phyloP scores from a whole-genome alignment of 78 protist genomes.

The Planoprotostelium fungivorum region DNA sequence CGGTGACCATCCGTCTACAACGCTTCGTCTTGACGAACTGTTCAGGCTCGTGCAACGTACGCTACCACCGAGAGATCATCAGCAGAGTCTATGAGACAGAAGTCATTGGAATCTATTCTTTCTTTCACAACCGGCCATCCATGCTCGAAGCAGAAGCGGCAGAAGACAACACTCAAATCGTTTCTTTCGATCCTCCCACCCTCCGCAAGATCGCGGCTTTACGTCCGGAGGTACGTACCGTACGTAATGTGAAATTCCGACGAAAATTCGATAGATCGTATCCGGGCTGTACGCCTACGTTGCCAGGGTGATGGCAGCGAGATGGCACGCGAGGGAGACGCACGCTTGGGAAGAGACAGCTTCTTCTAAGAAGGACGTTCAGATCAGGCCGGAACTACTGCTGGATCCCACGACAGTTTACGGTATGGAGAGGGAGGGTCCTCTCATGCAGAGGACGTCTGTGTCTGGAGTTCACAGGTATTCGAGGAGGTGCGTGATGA shows the following conservation, averaged over 20 bases:
- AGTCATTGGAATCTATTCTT: neutral
- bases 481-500: too few species aligned
- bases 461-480: too few species aligned
- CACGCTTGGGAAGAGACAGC: neutral
- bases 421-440: neutral
- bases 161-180: neutral
- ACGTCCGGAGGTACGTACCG: neutral
- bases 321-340: neutral
- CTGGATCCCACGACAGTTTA: neutral
- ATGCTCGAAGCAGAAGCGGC: neutral
- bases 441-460: neutral
- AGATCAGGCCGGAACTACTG: neutral
- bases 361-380: neutral
- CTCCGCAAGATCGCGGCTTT: neutral
- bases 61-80: neutral
- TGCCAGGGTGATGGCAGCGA: neutral
- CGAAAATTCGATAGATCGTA: too few species aligned
- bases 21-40: neutral
- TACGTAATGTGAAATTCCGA: too few species aligned
- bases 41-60: neutral
- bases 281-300: neutral
- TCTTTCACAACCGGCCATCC: neutral
- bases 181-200: neutral
- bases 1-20: too few species aligned
- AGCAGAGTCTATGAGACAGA: neutral